Conservation (phyloP, 106 monocot species). For the Dendrobium nobile region DNA sequence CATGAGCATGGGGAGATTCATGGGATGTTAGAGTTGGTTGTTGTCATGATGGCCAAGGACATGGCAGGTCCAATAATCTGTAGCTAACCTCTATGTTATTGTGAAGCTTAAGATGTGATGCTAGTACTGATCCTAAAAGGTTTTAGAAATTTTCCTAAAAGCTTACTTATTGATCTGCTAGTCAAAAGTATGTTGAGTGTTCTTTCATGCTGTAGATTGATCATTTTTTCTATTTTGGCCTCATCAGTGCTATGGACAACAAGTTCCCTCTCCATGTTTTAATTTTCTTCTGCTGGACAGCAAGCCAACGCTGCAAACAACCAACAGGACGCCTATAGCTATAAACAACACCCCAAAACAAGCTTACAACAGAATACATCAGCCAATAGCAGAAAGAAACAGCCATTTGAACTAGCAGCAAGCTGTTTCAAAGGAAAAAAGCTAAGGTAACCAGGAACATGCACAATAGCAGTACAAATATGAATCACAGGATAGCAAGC, state of each 20-base stretch:
- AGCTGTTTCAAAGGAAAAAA: neutral
- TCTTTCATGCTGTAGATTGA: neutral
- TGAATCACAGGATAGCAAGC: neutral
- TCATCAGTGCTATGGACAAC: neutral
- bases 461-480: neutral
- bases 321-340: neutral
- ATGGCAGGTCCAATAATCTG: neutral
- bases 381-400: neutral
- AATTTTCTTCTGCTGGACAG: neutral
- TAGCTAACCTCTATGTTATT: neutral
- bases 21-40: neutral
- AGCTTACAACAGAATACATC: neutral
- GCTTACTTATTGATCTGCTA: neutral
- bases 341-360: neutral
- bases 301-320: neutral
- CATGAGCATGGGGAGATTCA: neutral
- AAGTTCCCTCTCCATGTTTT: neutral
- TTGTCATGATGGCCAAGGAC: neutral
- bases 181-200: neutral
- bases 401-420: neutral
- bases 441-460: neutral
- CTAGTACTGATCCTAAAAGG: neutral
- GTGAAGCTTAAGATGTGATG: neutral
- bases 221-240: neutral
- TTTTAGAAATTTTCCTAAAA: neutral